Base-by-base conservation (phyloP, 2,329 filamentous ascomycete genomes). In the Fusarium nodosum region DNA sequence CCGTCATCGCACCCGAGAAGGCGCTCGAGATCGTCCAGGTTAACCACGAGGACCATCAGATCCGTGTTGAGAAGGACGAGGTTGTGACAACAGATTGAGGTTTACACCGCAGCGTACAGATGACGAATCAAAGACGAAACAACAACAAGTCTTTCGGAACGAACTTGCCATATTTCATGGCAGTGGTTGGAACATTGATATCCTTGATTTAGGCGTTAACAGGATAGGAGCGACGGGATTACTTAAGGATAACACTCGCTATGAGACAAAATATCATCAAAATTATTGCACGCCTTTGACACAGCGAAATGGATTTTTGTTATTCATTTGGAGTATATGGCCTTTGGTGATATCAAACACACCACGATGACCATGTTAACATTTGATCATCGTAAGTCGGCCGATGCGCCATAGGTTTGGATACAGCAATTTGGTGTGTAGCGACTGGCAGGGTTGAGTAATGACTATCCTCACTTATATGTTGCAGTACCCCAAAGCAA, bases 51-150 rank as follows among this genome's bases (percentile, higher is more conserved):
- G 78, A 81, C 33, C 78, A 85, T 44, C 71, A 77, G 22, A 78
- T 82, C 63, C 72, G 57, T 18, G 88, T 97, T 67, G 94, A 97
- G 80, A 89, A 94, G 74, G 93, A 97, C 76, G 83, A 91, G 75
- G 80, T 90, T 28, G 86, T 96, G 51, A 83, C 87, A 15, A 82
- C 59, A 50, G 66, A 59, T 41, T 75, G 59, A 47, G 30, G 5
- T 33, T n/a, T 34, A 26, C 44, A 46, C 38, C 30, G 36, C 39
- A 28, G 42, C 20, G 51, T 44, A 42, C 46, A 26, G 45, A 55
- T 48, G 64, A 59, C 30, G 45, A 63, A 28, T 48, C 44, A 34
- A 57, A 56, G 47, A 59, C 52, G 42, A 57, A 65, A 66, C 30
- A 51, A 58, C 48, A 46, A 45, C 50, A 66, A 65, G 50, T 44